phyloP scores from a whole-genome alignment of 176 grass and related monocot species.

The bread wheat (Triticum aestivum) region DNA sequence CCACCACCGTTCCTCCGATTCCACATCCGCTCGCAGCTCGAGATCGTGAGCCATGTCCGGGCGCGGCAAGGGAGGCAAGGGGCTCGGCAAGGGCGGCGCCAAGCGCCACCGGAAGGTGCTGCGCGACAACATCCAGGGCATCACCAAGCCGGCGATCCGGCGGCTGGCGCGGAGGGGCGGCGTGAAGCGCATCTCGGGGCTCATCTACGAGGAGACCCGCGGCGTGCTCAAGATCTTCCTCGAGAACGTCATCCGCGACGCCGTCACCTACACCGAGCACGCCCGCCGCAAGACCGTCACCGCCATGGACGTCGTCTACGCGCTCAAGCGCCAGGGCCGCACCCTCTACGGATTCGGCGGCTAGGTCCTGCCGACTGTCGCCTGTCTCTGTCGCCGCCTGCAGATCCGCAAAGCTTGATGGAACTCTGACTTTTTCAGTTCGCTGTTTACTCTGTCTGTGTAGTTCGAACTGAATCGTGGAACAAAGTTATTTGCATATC shows the following conservation, averaged over 20 bases:
- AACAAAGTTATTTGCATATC: too few relatives aligned
- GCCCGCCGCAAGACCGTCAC: slow-evolving; percentile 85
- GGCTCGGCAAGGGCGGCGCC: slow-evolving; percentile 41
- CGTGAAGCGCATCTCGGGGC: slow-evolving; percentile 83
- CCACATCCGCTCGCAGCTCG: too few relatives aligned
- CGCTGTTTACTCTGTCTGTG: too few relatives aligned
- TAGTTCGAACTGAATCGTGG: too few relatives aligned
- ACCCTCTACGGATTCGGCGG: slow-evolving; percentile 87
- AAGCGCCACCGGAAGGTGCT: slow-evolving; percentile 52
- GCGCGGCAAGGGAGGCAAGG: slow-evolving; percentile 46
- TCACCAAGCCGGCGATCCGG: slow-evolving; percentile 58
- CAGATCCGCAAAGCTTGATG: too few relatives aligned
- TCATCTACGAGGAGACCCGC: slow-evolving; percentile 96
- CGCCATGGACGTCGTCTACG: slow-evolving; percentile 89
- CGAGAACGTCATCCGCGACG: slow-evolving; percentile 90
- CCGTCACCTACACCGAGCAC: slow-evolving; percentile 90
- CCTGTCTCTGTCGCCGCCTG: too few relatives aligned
- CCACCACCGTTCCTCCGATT: too few relatives aligned
- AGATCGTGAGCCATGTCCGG: slow-evolving; percentile 23
- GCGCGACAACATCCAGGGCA: slow-evolving; percentile 54
- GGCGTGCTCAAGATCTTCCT: slow-evolving; percentile 96
- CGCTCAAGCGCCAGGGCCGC: slow-evolving; percentile 86
- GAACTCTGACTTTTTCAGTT: too few relatives aligned
- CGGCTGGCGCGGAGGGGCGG: slow-evolving; percentile 44
- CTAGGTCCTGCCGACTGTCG: neutral